Evolutionary conservation across 2,329 filamentous ascomycete species (phyloP).

Genomic region (Seiridium unicorne): DNA sequence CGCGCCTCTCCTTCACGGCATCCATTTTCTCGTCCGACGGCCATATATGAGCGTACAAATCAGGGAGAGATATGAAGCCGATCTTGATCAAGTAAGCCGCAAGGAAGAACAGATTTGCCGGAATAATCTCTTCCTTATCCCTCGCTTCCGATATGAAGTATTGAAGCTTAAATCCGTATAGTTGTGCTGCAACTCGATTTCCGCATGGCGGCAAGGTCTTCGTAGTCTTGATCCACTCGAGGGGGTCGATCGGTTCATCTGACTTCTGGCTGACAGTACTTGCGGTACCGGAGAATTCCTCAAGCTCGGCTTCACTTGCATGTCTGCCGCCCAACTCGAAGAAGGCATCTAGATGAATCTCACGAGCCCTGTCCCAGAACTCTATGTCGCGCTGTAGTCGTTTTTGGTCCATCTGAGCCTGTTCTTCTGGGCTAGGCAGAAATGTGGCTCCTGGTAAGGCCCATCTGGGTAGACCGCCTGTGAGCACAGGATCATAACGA

Average conservation of each 20-base stretch:
- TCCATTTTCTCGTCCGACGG: constrained; percentile 84
- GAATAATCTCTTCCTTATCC: constrained; percentile 72
- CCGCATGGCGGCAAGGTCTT: constrained; percentile 80
- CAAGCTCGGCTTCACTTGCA: constrained; percentile 57
- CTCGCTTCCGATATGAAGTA: constrained; percentile 86
- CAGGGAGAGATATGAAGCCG: constrained; percentile 88
- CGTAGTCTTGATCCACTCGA: constrained; percentile 76
- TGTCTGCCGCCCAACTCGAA: constrained; percentile 81
- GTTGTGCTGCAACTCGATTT: constrained; percentile 87
- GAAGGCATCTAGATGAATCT: constrained; percentile 77
- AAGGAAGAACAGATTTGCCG: constrained; percentile 89
- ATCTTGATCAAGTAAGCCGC: constrained; percentile 93
- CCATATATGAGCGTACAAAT: constrained; percentile 90
- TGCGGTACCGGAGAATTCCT: constrained; percentile 43
- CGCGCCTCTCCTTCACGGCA: constrained; percentile 63
- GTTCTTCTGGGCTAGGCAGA: constrained; percentile 56
- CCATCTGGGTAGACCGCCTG: constrained; percentile 78
- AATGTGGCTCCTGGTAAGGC: constrained; percentile 61
- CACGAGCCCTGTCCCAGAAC: constrained; percentile 81
- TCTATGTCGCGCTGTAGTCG: constrained; percentile 65
- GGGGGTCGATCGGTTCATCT: constrained; percentile 31
- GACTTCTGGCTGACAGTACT: constrained; percentile 41
- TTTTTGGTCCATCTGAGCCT: constrained; percentile 51
- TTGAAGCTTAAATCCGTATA: constrained; percentile 93
- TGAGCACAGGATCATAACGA: constrained; percentile 40